These are phyloP conservation scores for Leccinum fuscescens DNA, from an alignment of 1,284 basidiomycete species.

Conservation along the genomic window DNA sequence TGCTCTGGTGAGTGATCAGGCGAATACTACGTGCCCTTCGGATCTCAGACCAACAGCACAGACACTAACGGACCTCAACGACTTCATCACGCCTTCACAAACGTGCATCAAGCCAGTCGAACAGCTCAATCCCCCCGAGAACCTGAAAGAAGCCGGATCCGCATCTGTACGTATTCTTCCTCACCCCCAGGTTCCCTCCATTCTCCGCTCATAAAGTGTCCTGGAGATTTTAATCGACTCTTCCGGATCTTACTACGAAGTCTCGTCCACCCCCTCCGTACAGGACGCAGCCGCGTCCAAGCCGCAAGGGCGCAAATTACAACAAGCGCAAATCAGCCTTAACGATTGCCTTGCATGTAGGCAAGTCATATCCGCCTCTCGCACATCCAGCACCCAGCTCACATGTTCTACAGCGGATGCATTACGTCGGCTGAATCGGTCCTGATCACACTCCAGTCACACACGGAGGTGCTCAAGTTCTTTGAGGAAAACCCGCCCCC, in stretches of 20 bases:
- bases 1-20: conserved; percentile 63
- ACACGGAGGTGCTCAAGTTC: conserved; percentile 84
- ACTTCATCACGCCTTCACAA: conserved; percentile 94
- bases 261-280: no score
- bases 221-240: no score
- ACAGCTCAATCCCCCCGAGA: conserved; percentile 49
- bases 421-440: conserved; percentile 98
- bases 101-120: conserved; percentile 97
- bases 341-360: conserved; percentile 31
- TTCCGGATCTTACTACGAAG: no score
- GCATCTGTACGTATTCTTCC: conserved; percentile 50
- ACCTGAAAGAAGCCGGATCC: conserved; percentile 48
- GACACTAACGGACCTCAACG: conserved; percentile 94
- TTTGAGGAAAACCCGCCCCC: conserved; percentile 56
- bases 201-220: no score
- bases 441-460: conserved; percentile 95
- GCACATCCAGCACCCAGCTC: background rate
- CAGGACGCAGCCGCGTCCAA: no score
- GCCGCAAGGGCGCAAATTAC: conserved; percentile 37
- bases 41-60: conserved; percentile 29
- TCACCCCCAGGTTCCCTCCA: background rate
- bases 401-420: conserved; percentile 68
- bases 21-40: background rate
- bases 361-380: conserved; percentile 23
- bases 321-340: conserved; percentile 75